These are phyloP conservation scores for Trichaptum fuscoviolaceum DNA, from an alignment of 768 basidiomycete species.

Conservation along the genomic window DNA sequence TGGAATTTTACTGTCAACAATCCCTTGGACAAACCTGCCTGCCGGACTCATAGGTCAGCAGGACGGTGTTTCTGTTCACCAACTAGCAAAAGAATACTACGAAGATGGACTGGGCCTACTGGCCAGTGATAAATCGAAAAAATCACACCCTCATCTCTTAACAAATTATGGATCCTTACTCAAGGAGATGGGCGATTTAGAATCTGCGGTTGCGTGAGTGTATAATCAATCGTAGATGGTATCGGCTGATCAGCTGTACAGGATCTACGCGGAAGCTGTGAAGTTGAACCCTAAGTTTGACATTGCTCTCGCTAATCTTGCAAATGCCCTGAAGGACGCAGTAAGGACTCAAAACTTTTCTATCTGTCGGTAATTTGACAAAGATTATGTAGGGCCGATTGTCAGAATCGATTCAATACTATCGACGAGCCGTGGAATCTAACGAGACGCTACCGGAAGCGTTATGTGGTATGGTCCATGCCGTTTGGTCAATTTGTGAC, in stretches of 20 bases:
- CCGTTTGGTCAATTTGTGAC: conserved; percentile 42
- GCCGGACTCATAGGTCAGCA: conserved; percentile 13
- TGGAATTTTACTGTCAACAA: conserved; percentile 40
- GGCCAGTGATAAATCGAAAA: conserved; percentile 23
- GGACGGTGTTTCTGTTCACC: conserved; percentile 14
- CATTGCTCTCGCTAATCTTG: conserved; percentile 47
- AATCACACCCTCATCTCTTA: conserved; percentile 43
- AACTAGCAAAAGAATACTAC: conserved; percentile 41
- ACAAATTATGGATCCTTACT: conserved; percentile 46
- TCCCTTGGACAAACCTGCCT: conserved; percentile 20
- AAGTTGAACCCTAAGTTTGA: conserved; percentile 40
- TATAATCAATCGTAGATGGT: background rate
- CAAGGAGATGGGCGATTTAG: conserved; percentile 41
- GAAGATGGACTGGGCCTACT: conserved; percentile 29
- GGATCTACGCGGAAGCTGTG: conserved; percentile 37
- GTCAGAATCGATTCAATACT: conserved; percentile 41
- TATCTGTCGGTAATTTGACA: background rate
- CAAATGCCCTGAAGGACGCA: conserved; percentile 44
- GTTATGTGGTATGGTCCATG: conserved; percentile 41
- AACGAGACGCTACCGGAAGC: conserved; percentile 44
- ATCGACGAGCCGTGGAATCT: conserved; percentile 35
- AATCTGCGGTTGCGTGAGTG: conserved; percentile 37
- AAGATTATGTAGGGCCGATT: conserved; percentile 28
- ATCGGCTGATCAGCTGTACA: conserved; percentile 14
- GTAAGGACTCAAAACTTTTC: conserved; percentile 21